Evolutionary conservation across 2,329 filamentous ascomycete species (phyloP).

Genomic region (Fusarium circinatum): DNA sequence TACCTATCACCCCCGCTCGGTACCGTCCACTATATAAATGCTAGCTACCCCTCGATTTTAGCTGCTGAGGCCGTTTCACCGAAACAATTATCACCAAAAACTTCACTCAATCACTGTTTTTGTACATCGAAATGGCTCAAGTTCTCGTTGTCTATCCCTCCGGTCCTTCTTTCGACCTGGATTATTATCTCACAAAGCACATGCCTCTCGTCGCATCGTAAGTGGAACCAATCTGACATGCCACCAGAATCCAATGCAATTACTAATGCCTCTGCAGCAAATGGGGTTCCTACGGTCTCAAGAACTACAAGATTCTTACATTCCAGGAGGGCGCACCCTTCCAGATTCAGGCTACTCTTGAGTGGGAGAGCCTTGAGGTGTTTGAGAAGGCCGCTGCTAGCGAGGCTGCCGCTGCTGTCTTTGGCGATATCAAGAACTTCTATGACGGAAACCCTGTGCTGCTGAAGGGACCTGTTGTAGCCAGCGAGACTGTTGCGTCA

Average conservation of each 20-base stretch:
- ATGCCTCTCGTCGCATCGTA: conserved; percentile 42
- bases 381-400: conserved; percentile 26
- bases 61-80: neutral
- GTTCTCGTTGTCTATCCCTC: conserved; percentile 43
- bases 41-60: conserved; percentile 18
- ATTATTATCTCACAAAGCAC: conserved; percentile 43
- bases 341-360: conserved; percentile 41
- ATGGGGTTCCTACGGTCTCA: conserved; percentile 35
- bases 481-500: conserved; percentile 3
- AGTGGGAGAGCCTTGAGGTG: conserved; percentile 35
- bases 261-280: conserved; percentile 7
- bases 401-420: conserved; percentile 12
- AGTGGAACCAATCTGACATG: conserved; percentile 1
- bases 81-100: neutral
- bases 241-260: neutral
- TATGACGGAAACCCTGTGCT: conserved; percentile 28
- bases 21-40: neutral
- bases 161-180: conserved; percentile 40
- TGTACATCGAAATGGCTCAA: conserved; percentile 32
- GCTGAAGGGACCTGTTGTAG: conserved; percentile 36
- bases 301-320: conserved; percentile 35
- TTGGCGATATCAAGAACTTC: conserved; percentile 42
- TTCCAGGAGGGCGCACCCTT: conserved; percentile 32
- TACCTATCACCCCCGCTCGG: conserved; percentile 3
- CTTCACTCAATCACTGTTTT: neutral